phyloP scores from a whole-genome alignment of 768 basidiomycete species.

The Dictyophora rubrovolvata region DNA sequence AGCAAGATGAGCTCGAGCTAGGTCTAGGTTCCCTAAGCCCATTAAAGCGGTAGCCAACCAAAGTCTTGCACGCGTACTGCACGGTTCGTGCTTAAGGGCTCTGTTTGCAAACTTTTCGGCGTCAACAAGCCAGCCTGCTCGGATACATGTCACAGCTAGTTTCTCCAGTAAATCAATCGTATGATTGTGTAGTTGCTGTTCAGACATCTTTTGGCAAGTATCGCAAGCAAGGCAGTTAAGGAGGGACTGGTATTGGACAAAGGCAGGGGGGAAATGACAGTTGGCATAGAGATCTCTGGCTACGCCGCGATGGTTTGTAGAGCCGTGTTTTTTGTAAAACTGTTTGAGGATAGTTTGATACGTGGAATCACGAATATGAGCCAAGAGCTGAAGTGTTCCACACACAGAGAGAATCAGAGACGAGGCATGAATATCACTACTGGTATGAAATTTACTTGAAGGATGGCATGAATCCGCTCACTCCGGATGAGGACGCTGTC shows the following conservation, averaged over 20 bases:
- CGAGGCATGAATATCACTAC: background rate
- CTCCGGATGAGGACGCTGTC: background rate
- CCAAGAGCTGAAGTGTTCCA: background rate
- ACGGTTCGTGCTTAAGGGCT: background rate
- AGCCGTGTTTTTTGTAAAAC: background rate
- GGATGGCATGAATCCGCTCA: slow-evolving; percentile 3
- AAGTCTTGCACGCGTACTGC: slow-evolving; percentile 4
- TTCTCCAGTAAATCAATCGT: slow-evolving; percentile 6
- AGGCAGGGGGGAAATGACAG: background rate
- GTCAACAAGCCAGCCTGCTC: slow-evolving; percentile 3
- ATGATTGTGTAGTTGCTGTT: background rate
- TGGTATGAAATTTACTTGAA: background rate
- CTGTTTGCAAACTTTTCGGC: background rate
- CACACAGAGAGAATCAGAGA: background rate
- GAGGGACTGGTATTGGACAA: background rate
- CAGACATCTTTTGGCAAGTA: background rate
- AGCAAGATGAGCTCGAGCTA: background rate
- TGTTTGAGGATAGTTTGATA: background rate
- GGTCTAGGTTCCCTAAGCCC: background rate
- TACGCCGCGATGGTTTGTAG: background rate
- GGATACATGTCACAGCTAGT: slow-evolving; percentile 5
- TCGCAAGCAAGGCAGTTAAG: background rate
- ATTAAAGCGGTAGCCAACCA: slow-evolving; percentile 5
- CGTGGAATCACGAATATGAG: background rate
- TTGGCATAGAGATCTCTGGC: slow-evolving; percentile 1